A percentile compares a stretch with the other conserved stretches of the same genome.
These are phyloP conservation scores for Claviceps fusiformis DNA, from an alignment of 2,329 filamentous ascomycete genomes.

Conservation along the genomic window DNA sequence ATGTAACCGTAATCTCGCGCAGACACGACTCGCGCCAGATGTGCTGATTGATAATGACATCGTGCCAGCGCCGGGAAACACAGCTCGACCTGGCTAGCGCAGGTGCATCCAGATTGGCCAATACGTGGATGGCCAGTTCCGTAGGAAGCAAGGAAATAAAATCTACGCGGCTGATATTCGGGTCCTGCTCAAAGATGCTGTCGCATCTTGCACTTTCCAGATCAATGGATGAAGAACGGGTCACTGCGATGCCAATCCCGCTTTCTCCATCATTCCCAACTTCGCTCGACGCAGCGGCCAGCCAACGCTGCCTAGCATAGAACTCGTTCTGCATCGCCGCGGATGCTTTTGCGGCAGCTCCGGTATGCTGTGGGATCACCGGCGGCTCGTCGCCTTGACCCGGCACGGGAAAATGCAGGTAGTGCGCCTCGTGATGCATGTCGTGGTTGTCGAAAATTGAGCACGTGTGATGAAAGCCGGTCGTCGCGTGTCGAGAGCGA, in stretches of 20 bases:
- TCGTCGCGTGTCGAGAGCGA: constrained; percentile 35
- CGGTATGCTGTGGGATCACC: constrained; percentile 44
- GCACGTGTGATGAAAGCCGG: constrained; percentile 35
- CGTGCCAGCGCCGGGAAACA: constrained; percentile 39
- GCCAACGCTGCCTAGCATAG: constrained; percentile 26
- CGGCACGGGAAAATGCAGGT: constrained; percentile 28
- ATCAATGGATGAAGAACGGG: constrained; percentile 27
- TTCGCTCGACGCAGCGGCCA: constrained; percentile 26
- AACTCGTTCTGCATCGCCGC: constrained; percentile 46
- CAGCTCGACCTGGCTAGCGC: constrained; percentile 33
- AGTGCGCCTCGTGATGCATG: constrained; percentile 11
- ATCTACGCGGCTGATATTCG: constrained; percentile 39
- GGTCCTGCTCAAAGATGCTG: constrained; percentile 19
- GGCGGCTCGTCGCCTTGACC: constrained; percentile 41
- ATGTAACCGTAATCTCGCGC: constrained; percentile 45
- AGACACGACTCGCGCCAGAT: constrained; percentile 53
- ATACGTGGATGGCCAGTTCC: constrained; percentile 46
- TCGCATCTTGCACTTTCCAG: constrained; percentile 22
- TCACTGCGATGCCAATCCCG: constrained; percentile 47
- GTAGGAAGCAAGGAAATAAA: constrained; percentile 41
- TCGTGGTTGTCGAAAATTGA: constrained; percentile 31
- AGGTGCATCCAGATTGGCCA: constrained; percentile 40
- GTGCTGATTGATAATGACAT: constrained; percentile 36
- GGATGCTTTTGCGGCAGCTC: constrained; percentile 47
- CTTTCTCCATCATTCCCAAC: constrained; percentile 47